These are phyloP conservation scores for Tripidium arundinaceum DNA, from an alignment of 202 grass and related monocot species.

Conservation along the genomic window DNA sequence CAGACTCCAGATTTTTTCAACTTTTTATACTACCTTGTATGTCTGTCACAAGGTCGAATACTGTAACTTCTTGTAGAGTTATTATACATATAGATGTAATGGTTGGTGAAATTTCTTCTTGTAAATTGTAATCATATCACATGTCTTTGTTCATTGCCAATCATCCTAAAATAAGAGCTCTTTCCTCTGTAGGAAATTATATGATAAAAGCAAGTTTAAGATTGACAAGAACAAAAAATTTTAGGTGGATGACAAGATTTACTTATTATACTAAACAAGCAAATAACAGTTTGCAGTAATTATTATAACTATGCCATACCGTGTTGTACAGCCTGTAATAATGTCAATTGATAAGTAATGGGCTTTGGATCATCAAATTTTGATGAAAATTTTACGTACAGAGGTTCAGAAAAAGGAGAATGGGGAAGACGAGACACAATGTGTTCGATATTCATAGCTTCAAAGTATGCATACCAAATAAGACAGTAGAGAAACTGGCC, in stretches of 20 bases:
- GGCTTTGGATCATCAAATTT: not conserved
- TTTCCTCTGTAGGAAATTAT: not conserved
- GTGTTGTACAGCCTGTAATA: not conserved
- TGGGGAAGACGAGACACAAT: not conserved
- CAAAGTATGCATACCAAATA: constrained; percentile 6
- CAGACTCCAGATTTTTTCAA: not conserved
- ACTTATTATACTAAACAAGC: not conserved
- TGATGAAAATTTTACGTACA: not conserved
- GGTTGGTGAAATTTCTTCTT: not conserved
- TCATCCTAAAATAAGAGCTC: not conserved
- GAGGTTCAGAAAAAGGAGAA: constrained; percentile 22
- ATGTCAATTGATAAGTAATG: not conserved
- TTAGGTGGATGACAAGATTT: not conserved
- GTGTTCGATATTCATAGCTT: not conserved
- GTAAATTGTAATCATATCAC: constrained; percentile 6
- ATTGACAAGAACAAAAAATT: constrained; percentile 3
- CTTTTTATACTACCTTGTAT: constrained; percentile 19
- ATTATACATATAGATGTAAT: constrained; percentile 28
- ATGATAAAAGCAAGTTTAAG: constrained; percentile 12
- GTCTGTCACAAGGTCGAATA: constrained; percentile 25
- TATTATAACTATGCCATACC: not conserved
- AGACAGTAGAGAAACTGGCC: not conserved
- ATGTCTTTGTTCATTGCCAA: not conserved
- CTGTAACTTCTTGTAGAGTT: constrained; percentile 40
- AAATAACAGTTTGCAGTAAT: not conserved